These are phyloP conservation scores for Umbilicus rupestris DNA, from an alignment of 164 flowering plant genomes.

Conservation along the genomic window DNA sequence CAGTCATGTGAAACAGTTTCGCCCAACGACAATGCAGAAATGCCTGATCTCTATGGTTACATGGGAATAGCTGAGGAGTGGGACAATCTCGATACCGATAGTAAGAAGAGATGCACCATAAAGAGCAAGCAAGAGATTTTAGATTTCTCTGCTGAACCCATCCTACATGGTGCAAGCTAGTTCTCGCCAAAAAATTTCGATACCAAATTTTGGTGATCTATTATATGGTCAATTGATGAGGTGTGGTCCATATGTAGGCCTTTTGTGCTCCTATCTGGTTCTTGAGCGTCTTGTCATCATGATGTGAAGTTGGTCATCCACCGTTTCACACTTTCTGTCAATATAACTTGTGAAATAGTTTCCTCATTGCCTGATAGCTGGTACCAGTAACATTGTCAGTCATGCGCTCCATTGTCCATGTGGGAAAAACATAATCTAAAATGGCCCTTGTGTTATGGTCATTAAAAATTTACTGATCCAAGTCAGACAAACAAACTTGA, in stretches of 20 bases:
- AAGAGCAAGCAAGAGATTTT: constrained; percentile 61
- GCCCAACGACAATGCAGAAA: neutral
- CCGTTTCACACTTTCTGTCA: too few relatives aligned
- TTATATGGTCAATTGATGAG: neutral
- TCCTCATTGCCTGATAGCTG: too few relatives aligned
- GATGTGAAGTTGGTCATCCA: too few relatives aligned
- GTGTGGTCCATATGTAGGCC: neutral
- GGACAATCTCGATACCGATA: constrained; percentile 44
- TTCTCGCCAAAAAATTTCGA: neutral
- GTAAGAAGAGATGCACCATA: constrained; percentile 33
- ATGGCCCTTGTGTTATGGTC: too few relatives aligned
- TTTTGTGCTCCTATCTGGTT: neutral
- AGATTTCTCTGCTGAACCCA: constrained; percentile 38
- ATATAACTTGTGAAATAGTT: too few relatives aligned
- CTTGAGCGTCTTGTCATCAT: too few relatives aligned
- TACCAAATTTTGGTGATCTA: neutral
- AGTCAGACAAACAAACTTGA: too few relatives aligned
- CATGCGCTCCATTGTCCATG: too few relatives aligned
- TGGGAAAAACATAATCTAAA: neutral
- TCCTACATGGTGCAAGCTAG: constrained; percentile 9
- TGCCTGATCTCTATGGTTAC: constrained; percentile 25
- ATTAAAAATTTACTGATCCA: too few relatives aligned
- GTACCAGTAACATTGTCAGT: too few relatives aligned
- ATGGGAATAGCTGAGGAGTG: constrained; percentile 44
- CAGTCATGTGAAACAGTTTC: neutral